Conservation (phyloP, 1,284 basidiomycete species). For the Lentinula novae-zelandiae region DNA sequence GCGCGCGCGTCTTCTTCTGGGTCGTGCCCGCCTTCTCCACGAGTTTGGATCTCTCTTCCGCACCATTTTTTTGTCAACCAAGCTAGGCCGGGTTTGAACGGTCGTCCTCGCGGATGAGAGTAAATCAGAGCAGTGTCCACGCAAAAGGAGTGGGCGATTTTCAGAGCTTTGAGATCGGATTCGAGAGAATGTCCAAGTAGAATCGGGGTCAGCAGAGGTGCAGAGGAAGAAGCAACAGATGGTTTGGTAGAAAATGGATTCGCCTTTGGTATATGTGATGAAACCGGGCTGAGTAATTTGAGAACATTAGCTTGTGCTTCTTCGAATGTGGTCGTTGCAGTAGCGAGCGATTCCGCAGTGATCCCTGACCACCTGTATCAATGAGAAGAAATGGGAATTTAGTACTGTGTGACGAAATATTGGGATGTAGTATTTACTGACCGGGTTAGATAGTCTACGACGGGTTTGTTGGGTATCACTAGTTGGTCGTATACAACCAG, state of each 20-base stretch:
- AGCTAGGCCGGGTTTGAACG: conserved; percentile 87
- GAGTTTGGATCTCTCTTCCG: conserved; percentile 78
- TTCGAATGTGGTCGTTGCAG: conserved; percentile 70
- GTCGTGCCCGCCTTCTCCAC: conserved; percentile 80
- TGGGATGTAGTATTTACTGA: conserved; percentile 24
- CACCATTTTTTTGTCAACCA: conserved; percentile 94
- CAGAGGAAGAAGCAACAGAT: conserved; percentile 21
- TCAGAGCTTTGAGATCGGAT: conserved; percentile 83
- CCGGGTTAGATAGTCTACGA: conserved; percentile 86
- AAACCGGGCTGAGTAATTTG: conserved; percentile 42
- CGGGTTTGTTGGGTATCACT: conserved; percentile 79
- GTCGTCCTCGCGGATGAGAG: conserved; percentile 86
- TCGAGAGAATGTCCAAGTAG: conserved; percentile 94
- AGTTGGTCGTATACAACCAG: conserved; percentile 80
- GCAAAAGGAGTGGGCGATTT: conserved; percentile 77
- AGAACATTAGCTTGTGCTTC: conserved; percentile 74
- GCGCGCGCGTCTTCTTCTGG: conserved; percentile 89
- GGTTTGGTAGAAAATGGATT: conserved; percentile 35
- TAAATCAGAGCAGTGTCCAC: conserved; percentile 89
- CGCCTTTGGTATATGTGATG: conserved; percentile 27
- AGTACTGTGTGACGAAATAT: background rate
- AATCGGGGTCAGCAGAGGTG: conserved; percentile 67
- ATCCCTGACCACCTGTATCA: conserved; percentile 82
- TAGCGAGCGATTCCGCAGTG: conserved; percentile 65
- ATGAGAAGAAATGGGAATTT: background rate